These are phyloP conservation scores for Kodamaea fukazawae DNA, from an alignment of 805 yeast genomes.

Conservation along the genomic window DNA sequence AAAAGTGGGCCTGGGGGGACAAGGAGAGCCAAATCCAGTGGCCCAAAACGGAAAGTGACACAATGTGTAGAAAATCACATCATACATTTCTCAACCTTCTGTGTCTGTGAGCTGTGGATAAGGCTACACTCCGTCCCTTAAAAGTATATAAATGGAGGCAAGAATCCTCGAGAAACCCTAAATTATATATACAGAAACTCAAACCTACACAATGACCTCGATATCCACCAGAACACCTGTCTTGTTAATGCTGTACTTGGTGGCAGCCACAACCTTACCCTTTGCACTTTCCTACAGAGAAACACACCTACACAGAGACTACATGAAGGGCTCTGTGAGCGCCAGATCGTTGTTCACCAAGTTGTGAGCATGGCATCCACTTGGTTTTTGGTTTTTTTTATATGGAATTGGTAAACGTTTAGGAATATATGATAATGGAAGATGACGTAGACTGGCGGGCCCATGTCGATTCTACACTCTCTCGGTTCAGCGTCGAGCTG, in stretches of 20 bases:
- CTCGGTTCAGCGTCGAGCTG: too few relatives aligned
- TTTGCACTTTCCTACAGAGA: constrained; percentile 42
- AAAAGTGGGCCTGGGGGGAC: too few relatives aligned
- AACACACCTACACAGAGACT: constrained; percentile 19
- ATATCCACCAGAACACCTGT: constrained; percentile 20
- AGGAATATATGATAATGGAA: constrained; percentile 1
- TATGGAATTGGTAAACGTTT: constrained; percentile 25
- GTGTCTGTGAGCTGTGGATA: not conserved
- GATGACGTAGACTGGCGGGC: not conserved
- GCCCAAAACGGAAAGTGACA: constrained; percentile 4
- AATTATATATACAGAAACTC: too few relatives aligned
- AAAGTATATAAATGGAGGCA: constrained; percentile 3
- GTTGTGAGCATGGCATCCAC: not conserved
- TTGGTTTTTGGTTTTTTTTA: constrained; percentile 22
- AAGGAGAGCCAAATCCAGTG: too few relatives aligned
- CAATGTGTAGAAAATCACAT: constrained; percentile 5
- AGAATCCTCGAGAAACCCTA: too few relatives aligned
- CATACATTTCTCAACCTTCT: not conserved
- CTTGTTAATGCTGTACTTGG: constrained; percentile 37
- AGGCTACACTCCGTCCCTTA: not conserved
- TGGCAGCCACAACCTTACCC: constrained; percentile 38
- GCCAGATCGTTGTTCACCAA: constrained; percentile 20
- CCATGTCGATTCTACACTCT: too few relatives aligned
- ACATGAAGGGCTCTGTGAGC: constrained; percentile 32
- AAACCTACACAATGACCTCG: too few relatives aligned